Percentiles rank a stretch among this genome's conserved stretches.
phyloP scores from a whole-genome alignment of 345 rosid genomes.

The Eucalyptus sideroxylon region DNA sequence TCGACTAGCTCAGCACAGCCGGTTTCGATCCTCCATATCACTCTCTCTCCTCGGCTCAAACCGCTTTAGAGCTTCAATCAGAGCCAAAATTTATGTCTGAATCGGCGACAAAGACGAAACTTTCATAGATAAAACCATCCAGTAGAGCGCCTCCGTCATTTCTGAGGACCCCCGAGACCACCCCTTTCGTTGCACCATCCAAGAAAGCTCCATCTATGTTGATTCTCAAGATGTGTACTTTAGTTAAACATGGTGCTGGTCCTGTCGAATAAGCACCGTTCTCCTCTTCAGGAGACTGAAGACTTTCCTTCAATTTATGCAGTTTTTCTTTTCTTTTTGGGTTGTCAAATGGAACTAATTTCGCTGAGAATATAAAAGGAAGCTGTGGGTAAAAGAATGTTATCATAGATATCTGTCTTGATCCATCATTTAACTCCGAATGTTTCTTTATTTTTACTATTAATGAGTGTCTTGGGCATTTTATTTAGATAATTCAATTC shows the following conservation, averaged over 20 bases:
- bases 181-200: background rate
- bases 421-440: background rate
- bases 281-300: background rate
- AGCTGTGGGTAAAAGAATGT: background rate
- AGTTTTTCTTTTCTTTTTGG: background rate
- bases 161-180: rapidly evolving
- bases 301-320: background rate
- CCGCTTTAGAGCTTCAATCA: background rate
- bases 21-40: background rate
- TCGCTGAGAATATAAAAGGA: background rate
- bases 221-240: background rate
- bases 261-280: background rate
- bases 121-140: background rate
- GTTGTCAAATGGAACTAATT: background rate
- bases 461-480: background rate
- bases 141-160: rapidly evolving
- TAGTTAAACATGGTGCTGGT: background rate
- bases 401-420: background rate
- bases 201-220: background rate
- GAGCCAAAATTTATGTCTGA: background rate
- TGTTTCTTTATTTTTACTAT: background rate
- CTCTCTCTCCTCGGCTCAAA: background rate
- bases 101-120: background rate
- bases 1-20: background rate
- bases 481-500: background rate